These are phyloP conservation scores for Clarireedia paspali DNA, from an alignment of 2,329 filamentous ascomycete genomes.

Conservation along the genomic window DNA sequence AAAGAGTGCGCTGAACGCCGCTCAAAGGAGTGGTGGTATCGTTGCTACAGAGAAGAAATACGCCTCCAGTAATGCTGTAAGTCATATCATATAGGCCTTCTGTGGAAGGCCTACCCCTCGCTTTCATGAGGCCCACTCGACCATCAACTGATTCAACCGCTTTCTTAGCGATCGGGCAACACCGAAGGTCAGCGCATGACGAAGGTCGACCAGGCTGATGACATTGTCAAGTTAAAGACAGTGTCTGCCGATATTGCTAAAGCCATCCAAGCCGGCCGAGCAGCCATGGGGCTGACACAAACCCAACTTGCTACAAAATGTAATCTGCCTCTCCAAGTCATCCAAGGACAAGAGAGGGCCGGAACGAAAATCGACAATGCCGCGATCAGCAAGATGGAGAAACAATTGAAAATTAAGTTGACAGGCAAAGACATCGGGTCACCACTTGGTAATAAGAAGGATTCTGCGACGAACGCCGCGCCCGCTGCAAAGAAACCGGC, in stretches of 20 bases:
- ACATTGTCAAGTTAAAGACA: too few species aligned
- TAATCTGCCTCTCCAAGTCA: too few species aligned
- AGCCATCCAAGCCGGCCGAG: slow-evolving; percentile 27
- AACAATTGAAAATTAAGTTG: slow-evolving; percentile 80
- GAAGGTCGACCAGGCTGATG: too few species aligned
- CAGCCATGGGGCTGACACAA: too few species aligned
- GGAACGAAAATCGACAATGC: too few species aligned
- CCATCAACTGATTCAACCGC: too few species aligned
- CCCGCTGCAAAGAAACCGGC: slow-evolving; percentile 4
- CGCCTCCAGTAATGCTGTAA: slow-evolving; percentile 68
- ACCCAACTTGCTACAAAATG: too few species aligned
- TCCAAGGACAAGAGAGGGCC: too few species aligned
- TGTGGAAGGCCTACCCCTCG: not conserved
- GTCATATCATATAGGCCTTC: slow-evolving; percentile 30
- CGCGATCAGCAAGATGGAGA: slow-evolving; percentile 48
- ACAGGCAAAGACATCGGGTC: slow-evolving; percentile 78
- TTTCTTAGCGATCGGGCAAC: too few species aligned
- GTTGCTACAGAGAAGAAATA: slow-evolving; percentile 90
- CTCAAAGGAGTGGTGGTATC: slow-evolving; percentile 69
- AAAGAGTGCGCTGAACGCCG: slow-evolving; percentile 78
- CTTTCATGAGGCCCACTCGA: not conserved
- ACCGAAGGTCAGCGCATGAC: too few species aligned
- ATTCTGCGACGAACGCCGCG: not conserved
- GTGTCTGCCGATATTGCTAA: not conserved
- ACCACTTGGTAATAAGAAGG: slow-evolving; percentile 55